Evolutionary conservation across 208 protist genomes (phyloP).

Genomic region (Vickermania ingenoplastis): DNA sequence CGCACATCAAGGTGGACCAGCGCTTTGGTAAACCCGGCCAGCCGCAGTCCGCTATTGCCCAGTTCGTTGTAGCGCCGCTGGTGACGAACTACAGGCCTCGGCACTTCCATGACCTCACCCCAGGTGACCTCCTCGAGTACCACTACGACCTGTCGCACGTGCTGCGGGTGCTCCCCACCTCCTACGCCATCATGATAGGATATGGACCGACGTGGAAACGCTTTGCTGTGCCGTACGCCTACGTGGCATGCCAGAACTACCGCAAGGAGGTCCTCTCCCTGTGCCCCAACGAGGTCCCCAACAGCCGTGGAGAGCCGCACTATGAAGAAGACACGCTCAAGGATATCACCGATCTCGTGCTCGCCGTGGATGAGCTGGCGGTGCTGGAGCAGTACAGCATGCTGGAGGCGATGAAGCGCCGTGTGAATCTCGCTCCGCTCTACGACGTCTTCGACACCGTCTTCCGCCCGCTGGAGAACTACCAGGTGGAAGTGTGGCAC

Average conservation of each 20-base stretch:
- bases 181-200: conserved; percentile 51
- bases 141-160: conserved; percentile 80
- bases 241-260: conserved; percentile 70
- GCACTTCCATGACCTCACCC: conserved; percentile 82
- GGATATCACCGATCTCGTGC: conserved; percentile 73
- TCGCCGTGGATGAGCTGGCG: conserved; percentile 68
- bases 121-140: conserved; percentile 83
- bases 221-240: conserved; percentile 75
- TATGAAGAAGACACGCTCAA: conserved; percentile 84
- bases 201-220: conserved; percentile 84
- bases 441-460: conserved; percentile 78
- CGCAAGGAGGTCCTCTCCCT: conserved; percentile 63
- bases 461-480: conserved; percentile 76
- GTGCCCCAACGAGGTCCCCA: conserved; percentile 80
- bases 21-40: conserved; percentile 79
- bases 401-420: conserved; percentile 56
- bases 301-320: conserved; percentile 67
- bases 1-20: conserved; percentile 85
- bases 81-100: conserved; percentile 82
- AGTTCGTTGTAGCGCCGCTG: conserved; percentile 79
- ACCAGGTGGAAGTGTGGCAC: conserved; percentile 67
- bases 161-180: conserved; percentile 38
- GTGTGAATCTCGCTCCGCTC: conserved; percentile 63
- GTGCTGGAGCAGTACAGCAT: conserved; percentile 59
- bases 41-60: conserved; percentile 73